Base-by-base conservation (phyloP, 2,329 filamentous ascomycete species). In the Claviceps sorghi region DNA sequence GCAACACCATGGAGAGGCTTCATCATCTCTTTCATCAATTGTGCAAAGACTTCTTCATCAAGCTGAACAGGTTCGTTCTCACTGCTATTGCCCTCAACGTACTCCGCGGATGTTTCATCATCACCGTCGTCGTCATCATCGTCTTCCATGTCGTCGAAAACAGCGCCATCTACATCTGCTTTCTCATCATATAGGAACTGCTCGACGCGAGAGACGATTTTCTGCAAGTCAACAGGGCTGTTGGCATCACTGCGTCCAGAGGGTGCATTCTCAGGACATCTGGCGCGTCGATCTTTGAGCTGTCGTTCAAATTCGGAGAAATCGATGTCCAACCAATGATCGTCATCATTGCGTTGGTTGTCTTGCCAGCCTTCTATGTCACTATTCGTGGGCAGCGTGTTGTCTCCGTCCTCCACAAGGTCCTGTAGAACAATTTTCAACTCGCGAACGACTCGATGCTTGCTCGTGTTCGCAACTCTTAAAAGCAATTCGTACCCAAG, bases 161-260 rank as follows among this genome's bases (percentile, higher is more conserved):
- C 82, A 0, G 83, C 86, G 0, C 89, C 91, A 47, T 95, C 89
- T 6, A 82, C 65, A 1, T 86, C 90, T 0, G 89, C 88, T 46
- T 77, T 78, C 11, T 94, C 86, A 59, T 97, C 88, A 52, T 94
- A 87, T 46, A 98, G 68, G 60, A 98, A 97, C 13, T 85, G 75
- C 62, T 96, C 89, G 61, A 98, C 97, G n/a, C 88, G 80, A 47
- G 86, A 84, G 0, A 98, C 93, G 64, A 97, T 95, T 62, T 91
- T 91, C 51, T 85, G 83, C 22, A 98, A 72, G 63, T 95, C 85
- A 4, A 82, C 80, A 61, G 90, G 82, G 0, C 83, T 79, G 26
- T 73, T 73, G 4, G 77, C 71, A 62, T 89, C 82, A 1, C 84
- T 85, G 61, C 87, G 82, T 0, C 74, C 75, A n/a, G 60, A 54